These are phyloP conservation scores for Andrographis paniculata DNA, from an alignment of 305 asterid species.

Conservation along the genomic window DNA sequence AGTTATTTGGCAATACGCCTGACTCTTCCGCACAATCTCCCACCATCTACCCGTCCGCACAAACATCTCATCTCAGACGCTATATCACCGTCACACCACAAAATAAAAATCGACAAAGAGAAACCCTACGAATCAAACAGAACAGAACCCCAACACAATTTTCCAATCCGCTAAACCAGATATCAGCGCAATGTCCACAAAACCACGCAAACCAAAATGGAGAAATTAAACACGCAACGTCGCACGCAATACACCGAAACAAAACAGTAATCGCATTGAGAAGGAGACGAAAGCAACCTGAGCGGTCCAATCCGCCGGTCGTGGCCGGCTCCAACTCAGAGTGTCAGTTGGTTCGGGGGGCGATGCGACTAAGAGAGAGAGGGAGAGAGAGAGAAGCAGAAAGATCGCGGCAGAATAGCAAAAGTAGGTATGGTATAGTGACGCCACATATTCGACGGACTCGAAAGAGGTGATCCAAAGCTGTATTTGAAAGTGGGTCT, in stretches of 20 bases:
- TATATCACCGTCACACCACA: too few species aligned
- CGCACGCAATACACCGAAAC: conserved; percentile 4
- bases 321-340: too few species aligned
- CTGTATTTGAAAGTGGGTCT: conserved; percentile 19
- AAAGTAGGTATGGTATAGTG: conserved; percentile 11
- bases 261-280: conserved; percentile 2
- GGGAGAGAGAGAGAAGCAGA: conserved; percentile 10
- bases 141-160: not conserved
- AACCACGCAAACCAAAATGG: not conserved
- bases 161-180: not conserved
- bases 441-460: conserved; percentile 26
- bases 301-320: conserved; percentile 12
- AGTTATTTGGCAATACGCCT: not conserved
- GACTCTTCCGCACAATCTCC: conserved; percentile 9
- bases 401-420: conserved; percentile 4
- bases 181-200: not conserved
- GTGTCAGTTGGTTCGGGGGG: too few species aligned
- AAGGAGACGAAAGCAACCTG: conserved; percentile 4
- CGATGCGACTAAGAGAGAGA: not conserved
- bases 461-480: conserved; percentile 19
- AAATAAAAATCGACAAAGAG: not conserved
- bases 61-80: not conserved
- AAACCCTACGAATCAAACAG: not conserved
- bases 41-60: too few species aligned
- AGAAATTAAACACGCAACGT: conserved; percentile 11